Conservation (phyloP, 352 stramenopile species). For the Stephanocyclus meneghinianus region DNA sequence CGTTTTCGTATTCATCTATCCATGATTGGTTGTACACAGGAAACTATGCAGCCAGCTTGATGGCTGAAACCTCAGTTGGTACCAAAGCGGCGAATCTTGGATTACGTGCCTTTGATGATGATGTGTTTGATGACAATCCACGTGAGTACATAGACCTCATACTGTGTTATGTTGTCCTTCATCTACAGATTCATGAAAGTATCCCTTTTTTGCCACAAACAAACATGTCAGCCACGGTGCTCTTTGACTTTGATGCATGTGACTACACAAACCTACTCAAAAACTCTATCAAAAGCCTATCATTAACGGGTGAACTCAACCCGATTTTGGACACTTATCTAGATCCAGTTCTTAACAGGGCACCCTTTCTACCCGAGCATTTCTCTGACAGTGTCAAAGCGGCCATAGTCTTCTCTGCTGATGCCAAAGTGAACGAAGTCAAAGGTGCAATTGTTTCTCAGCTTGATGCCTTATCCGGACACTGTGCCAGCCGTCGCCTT, state of each 20-base stretch:
- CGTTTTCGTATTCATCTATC: conserved; percentile 2
- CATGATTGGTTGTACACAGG: not conserved
- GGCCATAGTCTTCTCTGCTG: conserved; percentile 16
- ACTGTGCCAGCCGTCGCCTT: conserved; percentile 14
- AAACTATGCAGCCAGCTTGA: conserved; percentile 12
- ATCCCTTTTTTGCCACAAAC: not conserved
- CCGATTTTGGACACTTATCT: conserved; percentile 29
- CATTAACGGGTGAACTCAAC: conserved; percentile 14
- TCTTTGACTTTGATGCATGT: conserved; percentile 42
- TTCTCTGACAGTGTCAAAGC: conserved; percentile 23
- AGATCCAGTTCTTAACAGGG: not conserved
- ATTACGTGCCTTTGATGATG: conserved; percentile 22
- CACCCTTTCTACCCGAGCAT: not conserved
- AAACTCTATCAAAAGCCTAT: conserved; percentile 19
- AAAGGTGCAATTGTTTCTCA: conserved; percentile 2
- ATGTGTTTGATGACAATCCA: conserved; percentile 41
- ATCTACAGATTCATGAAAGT: not conserved
- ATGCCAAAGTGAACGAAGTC: conserved; percentile 14
- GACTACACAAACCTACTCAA: conserved; percentile 16
- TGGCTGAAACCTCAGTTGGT: not conserved
- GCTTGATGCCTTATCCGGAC: conserved; percentile 1
- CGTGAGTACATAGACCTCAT: conserved; percentile 19
- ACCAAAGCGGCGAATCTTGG: not conserved
- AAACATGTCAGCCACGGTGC: conserved; percentile 17
- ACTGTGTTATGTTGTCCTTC: not conserved